Evolutionary conservation across 331 rosid genomes (phyloP).

Genomic region (Saraca asoca): DNA sequence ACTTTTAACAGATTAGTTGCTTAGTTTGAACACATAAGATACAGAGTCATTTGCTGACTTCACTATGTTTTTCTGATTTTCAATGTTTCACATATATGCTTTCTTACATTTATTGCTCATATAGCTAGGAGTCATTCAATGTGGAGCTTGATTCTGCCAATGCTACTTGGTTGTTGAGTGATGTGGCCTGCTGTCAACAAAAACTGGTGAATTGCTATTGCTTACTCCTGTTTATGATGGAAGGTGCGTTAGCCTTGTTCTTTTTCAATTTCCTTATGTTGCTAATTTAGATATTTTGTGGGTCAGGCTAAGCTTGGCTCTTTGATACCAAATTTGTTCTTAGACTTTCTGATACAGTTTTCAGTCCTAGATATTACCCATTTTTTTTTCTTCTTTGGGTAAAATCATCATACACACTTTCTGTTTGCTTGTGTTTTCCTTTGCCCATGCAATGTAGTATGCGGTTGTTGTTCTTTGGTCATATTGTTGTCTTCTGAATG

Average conservation of each 20-base stretch:
- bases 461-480: background rate
- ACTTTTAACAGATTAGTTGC: too few species aligned
- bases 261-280: too few species aligned
- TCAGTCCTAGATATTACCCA: conserved; percentile 5
- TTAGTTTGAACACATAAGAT: too few species aligned
- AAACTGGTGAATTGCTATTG: conserved; percentile 87
- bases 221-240: conserved; percentile 91
- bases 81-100: too few species aligned
- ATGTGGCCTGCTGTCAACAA: conserved; percentile 91
- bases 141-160: conserved; percentile 95
- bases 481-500: background rate
- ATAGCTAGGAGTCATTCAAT: conserved; percentile 1
- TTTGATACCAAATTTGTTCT: too few species aligned
- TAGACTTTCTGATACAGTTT: conserved; percentile 5
- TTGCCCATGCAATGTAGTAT: background rate
- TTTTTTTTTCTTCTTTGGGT: background rate
- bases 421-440: background rate
- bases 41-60: too few species aligned
- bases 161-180: conserved; percentile 89
- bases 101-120: too few species aligned
- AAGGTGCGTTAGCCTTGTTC: conserved; percentile 48
- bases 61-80: too few species aligned
- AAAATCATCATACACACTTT: background rate
- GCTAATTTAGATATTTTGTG: too few species aligned
- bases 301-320: too few species aligned